These are phyloP conservation scores for Limonium bicolor DNA, from an alignment of 148 eudicot genomes.

Conservation along the genomic window DNA sequence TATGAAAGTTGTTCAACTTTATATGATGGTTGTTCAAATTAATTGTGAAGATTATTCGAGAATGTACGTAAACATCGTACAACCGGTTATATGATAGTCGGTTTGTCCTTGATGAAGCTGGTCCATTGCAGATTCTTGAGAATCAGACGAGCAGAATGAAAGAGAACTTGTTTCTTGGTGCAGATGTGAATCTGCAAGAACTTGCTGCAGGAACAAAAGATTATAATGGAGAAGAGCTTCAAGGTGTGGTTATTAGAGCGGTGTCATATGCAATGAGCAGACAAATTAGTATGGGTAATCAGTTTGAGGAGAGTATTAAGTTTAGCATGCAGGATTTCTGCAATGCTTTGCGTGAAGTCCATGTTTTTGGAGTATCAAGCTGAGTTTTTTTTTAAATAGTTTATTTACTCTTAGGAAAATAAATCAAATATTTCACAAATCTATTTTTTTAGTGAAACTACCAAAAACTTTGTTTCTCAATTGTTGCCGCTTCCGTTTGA, in stretches of 20 bases:
- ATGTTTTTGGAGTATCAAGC: constrained; percentile 97
- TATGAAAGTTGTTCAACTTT: no score
- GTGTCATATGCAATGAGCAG: constrained; percentile 86
- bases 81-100: no score
- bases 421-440: no score
- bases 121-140: constrained; percentile 89
- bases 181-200: constrained; percentile 77
- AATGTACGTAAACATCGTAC: no score
- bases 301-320: constrained; percentile 85
- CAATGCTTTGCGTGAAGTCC: constrained; percentile 74
- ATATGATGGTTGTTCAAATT: no score
- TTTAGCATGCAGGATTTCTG: constrained; percentile 90
- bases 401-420: no score
- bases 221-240: constrained; percentile 98
- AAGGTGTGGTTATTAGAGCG: constrained; percentile 98
- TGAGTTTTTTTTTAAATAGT: no score
- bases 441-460: no score
- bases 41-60: no score
- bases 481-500: no score
- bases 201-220: constrained; percentile 94
- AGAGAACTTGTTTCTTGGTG: constrained; percentile 79
- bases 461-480: no score
- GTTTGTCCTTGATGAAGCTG: constrained; percentile 93
- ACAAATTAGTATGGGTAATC: constrained; percentile 83
- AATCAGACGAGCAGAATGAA: constrained; percentile 96